phyloP scores from a whole-genome alignment of 768 basidiomycete species.

The Tulasnella sp. region DNA sequence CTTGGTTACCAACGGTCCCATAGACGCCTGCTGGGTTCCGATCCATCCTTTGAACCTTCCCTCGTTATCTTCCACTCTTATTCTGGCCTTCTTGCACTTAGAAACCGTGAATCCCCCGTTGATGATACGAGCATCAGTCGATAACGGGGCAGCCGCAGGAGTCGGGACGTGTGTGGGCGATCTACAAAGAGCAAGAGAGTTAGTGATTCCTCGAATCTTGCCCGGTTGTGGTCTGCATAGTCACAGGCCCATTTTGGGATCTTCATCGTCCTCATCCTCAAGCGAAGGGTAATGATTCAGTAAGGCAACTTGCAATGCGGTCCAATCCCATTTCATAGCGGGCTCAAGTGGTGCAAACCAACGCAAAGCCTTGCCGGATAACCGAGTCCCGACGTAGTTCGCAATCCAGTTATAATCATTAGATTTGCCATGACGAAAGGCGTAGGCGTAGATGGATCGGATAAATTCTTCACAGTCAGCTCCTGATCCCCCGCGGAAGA shows the following conservation, averaged over 20 bases:
- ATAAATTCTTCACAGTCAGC: background rate
- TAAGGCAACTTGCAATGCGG: background rate
- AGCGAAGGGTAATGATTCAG: background rate
- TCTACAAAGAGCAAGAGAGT: background rate
- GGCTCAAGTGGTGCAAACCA: background rate
- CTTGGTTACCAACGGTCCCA: background rate
- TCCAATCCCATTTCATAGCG: background rate
- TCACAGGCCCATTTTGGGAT: too few species aligned
- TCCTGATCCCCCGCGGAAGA: background rate
- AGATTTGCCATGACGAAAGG: background rate
- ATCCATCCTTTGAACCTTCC: background rate
- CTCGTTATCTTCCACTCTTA: background rate
- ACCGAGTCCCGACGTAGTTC: background rate
- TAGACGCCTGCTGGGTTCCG: background rate
- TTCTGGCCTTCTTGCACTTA: background rate
- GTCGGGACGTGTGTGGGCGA: background rate
- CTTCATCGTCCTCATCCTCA: too few species aligned
- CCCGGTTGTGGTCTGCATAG: too few species aligned
- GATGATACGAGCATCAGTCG: background rate
- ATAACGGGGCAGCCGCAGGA: background rate
- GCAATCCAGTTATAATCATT: background rate
- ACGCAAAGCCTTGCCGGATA: background rate
- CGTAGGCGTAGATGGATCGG: background rate
- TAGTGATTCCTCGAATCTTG: too few species aligned
- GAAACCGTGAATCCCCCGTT: background rate